These are phyloP conservation scores for Salix exigua DNA, from an alignment of 345 rosid species.

Conservation along the genomic window DNA sequence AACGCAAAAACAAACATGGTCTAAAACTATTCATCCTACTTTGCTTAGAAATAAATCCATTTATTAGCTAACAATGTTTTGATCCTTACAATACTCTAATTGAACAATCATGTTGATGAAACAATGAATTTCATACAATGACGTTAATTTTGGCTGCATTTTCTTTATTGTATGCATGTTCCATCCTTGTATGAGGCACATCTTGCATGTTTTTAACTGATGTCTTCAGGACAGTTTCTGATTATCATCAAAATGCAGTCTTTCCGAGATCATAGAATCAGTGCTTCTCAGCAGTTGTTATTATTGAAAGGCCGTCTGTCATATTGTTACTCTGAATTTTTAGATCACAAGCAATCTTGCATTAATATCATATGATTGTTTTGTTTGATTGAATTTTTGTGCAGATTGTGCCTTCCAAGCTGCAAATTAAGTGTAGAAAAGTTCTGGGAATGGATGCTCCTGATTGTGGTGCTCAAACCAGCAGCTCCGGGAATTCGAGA, in stretches of 20 bases:
- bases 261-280: background rate
- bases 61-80: background rate
- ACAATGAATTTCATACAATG: background rate
- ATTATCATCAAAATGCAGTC: background rate
- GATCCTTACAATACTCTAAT: background rate
- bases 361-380: background rate
- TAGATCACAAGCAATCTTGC: background rate
- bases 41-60: background rate
- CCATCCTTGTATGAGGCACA: background rate
- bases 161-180: background rate
- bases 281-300: background rate
- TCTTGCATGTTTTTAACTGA: background rate
- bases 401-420: slow-evolving; percentile 60
- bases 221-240: background rate
- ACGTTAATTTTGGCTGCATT: background rate
- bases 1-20: too few species aligned
- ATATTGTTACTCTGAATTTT: background rate
- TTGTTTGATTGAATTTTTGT: background rate
- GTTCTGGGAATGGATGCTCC: slow-evolving; percentile 23
- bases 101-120: background rate
- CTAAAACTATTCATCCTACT: background rate
- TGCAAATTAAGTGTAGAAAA: slow-evolving; percentile 57
- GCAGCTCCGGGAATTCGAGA: slow-evolving; percentile 19
- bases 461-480: slow-evolving; percentile 24
- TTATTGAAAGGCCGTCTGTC: background rate